Evolutionary conservation across 306 rosid genomes (phyloP), one percentile per base, ranked within the genome.

Genomic region (Prunus kanzakura): DNA sequence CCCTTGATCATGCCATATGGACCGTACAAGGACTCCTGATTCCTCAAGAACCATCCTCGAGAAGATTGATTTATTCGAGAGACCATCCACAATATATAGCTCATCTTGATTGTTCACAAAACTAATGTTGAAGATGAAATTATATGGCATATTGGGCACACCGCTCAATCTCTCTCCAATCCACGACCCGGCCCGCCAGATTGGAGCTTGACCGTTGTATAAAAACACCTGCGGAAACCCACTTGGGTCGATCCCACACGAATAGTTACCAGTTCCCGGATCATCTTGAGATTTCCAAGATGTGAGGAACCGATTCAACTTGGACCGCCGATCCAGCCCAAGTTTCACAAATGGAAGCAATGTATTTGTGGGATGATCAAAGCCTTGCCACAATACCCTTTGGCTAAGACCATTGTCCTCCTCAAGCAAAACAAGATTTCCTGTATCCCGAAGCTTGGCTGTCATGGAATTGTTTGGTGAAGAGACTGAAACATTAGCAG

Each of bases 301-400:
- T 13, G 72, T 79, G 4, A 83, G 47, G 50, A 35, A 11, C 47
- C 69, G 3, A 16, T 65, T 68, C n/a, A 75, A 27, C 1, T 78
- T 57, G 19, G 80, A 54, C 6, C 6, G 8, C 38, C 64, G 75
- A 64, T 75, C 19, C 56, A 75, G 35, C 47, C 76, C 83, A 9
- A 83, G 23, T 60, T 74, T 83, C 83, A 70, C 71, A 1, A 38
- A 55, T 0, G 92, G 89, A 62, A 90, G 88, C 32, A 67, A 0
- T 0, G 87, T 84, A 55, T 90, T 64, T 0, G 84, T 1, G 0
- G 84, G 95, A 51, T 79, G 61, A 73, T 90, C 87, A 72, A 90
- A 90, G 75, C 92, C 78, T 77, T 87, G 83, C 95, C 95, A 88
- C 11, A 76, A 3, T 0, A 74, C 18, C 32, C 45, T 19, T 55